Evolutionary conservation across 2,329 filamentous ascomycete species (phyloP).

Genomic region (Aspergillus awamori): DNA sequence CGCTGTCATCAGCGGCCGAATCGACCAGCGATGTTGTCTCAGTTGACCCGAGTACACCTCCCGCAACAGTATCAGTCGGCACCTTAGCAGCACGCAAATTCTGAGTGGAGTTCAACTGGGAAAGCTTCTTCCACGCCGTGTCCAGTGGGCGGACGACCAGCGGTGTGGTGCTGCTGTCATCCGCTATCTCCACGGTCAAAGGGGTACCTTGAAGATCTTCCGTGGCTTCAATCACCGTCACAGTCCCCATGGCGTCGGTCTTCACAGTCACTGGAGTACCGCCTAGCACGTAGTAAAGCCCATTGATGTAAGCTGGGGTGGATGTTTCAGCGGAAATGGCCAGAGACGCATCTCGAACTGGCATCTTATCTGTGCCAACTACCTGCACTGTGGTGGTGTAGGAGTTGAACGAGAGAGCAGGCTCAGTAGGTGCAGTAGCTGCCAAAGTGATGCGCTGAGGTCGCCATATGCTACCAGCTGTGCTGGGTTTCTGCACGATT

Average conservation of each 20-base stretch:
- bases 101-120: not conserved
- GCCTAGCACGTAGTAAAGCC: not conserved
- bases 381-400: not conserved
- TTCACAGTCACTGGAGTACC: not conserved
- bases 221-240: not conserved
- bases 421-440: not conserved
- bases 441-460: not conserved
- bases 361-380: not conserved
- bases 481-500: not conserved
- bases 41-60: not conserved
- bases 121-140: constrained; percentile 2
- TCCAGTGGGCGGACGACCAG: constrained; percentile 5
- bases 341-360: not conserved
- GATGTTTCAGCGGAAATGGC: not conserved
- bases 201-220: not conserved
- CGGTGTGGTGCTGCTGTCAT: not conserved
- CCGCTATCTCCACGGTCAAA: not conserved
- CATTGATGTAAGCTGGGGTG: not conserved
- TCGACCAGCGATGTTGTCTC: not conserved
- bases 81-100: constrained; percentile 1
- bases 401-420: not conserved
- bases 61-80: not conserved
- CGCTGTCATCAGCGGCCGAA: not conserved
- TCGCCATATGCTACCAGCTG: not conserved
- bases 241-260: not conserved